These are phyloP conservation scores for Immersiella caudata DNA, from an alignment of 495 filamentous ascomycete genomes.

Conservation along the genomic window DNA sequence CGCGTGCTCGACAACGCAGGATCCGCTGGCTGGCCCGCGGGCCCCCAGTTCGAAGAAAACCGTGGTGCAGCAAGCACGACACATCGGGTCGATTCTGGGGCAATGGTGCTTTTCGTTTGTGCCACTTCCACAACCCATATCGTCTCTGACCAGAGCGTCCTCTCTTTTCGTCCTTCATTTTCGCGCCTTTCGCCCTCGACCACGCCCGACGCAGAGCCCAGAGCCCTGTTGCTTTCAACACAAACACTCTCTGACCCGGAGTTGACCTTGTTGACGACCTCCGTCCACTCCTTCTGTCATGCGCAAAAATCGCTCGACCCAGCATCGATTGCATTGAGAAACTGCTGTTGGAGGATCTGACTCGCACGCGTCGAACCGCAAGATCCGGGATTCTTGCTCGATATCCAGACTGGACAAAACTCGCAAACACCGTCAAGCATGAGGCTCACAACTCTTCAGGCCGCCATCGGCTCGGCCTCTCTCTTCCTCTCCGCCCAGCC, in stretches of 20 bases:
- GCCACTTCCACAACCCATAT: slow-evolving; percentile 18
- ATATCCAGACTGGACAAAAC: slow-evolving; percentile 4
- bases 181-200: slow-evolving; percentile 2
- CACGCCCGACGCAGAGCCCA: not conserved
- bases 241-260: not conserved
- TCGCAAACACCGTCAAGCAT: slow-evolving; percentile 35
- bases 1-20: slow-evolving; percentile 18
- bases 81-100: slow-evolving; percentile 18
- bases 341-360: not conserved
- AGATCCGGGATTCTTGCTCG: slow-evolving; percentile 11
- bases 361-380: slow-evolving; percentile 5
- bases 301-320: not conserved
- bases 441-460: slow-evolving; percentile 53
- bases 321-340: slow-evolving; percentile 11
- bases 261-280: slow-evolving; percentile 8
- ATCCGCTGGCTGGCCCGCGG: slow-evolving; percentile 17
- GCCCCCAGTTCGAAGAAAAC: slow-evolving; percentile 14
- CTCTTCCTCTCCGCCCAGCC: slow-evolving; percentile 44
- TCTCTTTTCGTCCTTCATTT: slow-evolving; percentile 29
- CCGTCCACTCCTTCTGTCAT: slow-evolving; percentile 10
- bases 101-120: slow-evolving; percentile 17
- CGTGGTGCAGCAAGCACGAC: slow-evolving; percentile 24
- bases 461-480: slow-evolving; percentile 52
- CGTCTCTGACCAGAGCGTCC: slow-evolving; percentile 23
- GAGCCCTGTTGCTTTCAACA: not conserved